Evolutionary conservation across 176 grass and related monocot species (phyloP).

Genomic region (Musa beccarii): DNA sequence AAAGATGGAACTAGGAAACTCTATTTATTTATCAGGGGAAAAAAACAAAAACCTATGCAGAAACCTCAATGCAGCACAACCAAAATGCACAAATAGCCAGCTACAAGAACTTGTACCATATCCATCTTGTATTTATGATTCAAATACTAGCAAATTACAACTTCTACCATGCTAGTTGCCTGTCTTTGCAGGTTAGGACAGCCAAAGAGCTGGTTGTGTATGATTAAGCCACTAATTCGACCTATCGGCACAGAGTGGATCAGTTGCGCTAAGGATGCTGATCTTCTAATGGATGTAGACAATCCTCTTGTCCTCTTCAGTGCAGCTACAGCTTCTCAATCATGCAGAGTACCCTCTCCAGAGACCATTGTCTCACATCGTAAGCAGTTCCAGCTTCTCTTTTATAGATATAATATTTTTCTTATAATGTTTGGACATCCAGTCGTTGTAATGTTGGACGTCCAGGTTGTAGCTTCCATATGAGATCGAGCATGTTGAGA

Average conservation of each 20-base stretch:
- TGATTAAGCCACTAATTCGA: neutral
- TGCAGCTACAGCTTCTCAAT: slow-evolving; percentile 51
- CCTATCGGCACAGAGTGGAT: neutral
- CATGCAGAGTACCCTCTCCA: slow-evolving; percentile 18
- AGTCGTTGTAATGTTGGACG: slow-evolving; percentile 38
- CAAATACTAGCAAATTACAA: too few relatives aligned
- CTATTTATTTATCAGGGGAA: too few relatives aligned
- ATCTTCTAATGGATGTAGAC: slow-evolving; percentile 29
- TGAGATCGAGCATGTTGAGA: slow-evolving; percentile 50
- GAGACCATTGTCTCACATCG: slow-evolving; percentile 1
- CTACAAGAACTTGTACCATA: too few relatives aligned
- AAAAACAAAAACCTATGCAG: too few relatives aligned
- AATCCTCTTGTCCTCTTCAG: slow-evolving; percentile 27
- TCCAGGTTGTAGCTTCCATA: slow-evolving; percentile 33
- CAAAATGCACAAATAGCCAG: too few relatives aligned
- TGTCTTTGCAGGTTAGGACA: too few relatives aligned
- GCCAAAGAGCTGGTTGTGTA: neutral
- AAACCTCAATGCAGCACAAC: too few relatives aligned
- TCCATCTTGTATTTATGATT: too few relatives aligned
- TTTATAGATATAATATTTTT: neutral
- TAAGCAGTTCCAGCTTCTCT: neutral
- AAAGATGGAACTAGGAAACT: too few relatives aligned
- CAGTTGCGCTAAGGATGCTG: slow-evolving; percentile 28
- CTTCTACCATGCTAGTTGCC: too few relatives aligned
- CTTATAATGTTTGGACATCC: neutral